Percentiles rank a stretch among this genome's conserved stretches.
These are phyloP conservation scores for Cladosporium sp. DNA, from an alignment of 2,329 filamentous ascomycete species.

Conservation along the genomic window DNA sequence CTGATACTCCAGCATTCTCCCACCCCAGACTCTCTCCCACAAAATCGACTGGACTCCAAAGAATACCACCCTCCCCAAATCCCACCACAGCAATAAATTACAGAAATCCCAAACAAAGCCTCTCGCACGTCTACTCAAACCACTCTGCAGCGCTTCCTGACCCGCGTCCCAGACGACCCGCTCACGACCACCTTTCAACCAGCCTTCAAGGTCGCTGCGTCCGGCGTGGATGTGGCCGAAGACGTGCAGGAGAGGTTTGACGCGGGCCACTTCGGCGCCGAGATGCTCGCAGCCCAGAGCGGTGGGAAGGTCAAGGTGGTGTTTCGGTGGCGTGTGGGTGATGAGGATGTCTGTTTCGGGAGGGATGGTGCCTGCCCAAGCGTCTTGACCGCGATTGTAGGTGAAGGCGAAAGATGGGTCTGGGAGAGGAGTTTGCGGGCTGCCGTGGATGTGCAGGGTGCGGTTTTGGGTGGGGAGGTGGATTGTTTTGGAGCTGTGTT, in stretches of 20 bases:
- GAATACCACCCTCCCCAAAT: slow-evolving; percentile 47
- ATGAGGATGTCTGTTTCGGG: slow-evolving; percentile 70
- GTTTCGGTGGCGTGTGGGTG: slow-evolving; percentile 74
- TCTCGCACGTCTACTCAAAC: slow-evolving; percentile 42
- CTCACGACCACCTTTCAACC: slow-evolving; percentile 56
- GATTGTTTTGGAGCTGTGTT: slow-evolving; percentile 58
- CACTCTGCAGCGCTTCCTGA: slow-evolving; percentile 67
- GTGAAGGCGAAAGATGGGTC: slow-evolving; percentile 77
- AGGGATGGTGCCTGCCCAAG: slow-evolving; percentile 70
- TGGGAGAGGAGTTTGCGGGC: slow-evolving; percentile 72
- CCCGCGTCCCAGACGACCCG: slow-evolving; percentile 69
- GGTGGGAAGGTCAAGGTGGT: slow-evolving; percentile 62
- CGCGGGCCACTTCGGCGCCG: slow-evolving; percentile 67
- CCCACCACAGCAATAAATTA: slow-evolving; percentile 45
- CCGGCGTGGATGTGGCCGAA: slow-evolving; percentile 83
- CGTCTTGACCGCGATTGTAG: slow-evolving; percentile 61
- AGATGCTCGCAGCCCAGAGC: slow-evolving; percentile 66
- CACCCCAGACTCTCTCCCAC: slow-evolving; percentile 58
- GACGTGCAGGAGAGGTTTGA: slow-evolving; percentile 70
- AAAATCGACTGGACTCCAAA: slow-evolving; percentile 54
- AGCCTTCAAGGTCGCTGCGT: slow-evolving; percentile 23
- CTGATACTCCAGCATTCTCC: slow-evolving; percentile 38
- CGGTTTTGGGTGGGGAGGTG: slow-evolving; percentile 41
- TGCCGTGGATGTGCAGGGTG: slow-evolving; percentile 70
- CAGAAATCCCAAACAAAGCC: slow-evolving; percentile 36